phyloP scores from a whole-genome alignment of 192 early-diverging fungal species.

The Paraglomus occultum region DNA sequence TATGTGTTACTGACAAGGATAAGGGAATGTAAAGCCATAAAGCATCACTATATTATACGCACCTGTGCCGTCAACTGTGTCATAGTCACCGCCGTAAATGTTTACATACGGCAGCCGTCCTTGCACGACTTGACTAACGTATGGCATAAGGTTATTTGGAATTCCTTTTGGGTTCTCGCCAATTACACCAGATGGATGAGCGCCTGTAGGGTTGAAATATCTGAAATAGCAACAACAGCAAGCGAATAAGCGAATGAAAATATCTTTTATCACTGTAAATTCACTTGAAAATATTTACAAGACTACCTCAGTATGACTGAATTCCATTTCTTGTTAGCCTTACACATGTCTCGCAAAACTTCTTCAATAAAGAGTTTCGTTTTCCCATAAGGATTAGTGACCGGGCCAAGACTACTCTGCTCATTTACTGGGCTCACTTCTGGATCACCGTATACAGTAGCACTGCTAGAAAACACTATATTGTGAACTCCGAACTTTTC shows the following conservation, averaged over 20 bases:
- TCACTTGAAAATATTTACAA: conserved; percentile 7
- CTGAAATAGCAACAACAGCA: conserved; percentile 35
- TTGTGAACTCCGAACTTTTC: conserved; percentile 76
- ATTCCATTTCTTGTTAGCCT: conserved; percentile 60
- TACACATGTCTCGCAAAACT: conserved; percentile 73
- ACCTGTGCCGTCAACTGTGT: conserved; percentile 85
- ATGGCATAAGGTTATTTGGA: conserved; percentile 90
- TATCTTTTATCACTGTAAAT: too few species aligned
- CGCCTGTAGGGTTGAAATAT: conserved; percentile 96
- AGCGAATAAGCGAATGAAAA: too few species aligned
- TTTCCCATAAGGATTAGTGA: conserved; percentile 90
- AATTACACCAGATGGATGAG: conserved; percentile 85
- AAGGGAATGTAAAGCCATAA: not conserved
- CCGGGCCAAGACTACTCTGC: conserved; percentile 64
- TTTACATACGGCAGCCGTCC: conserved; percentile 80
- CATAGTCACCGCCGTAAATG: conserved; percentile 93
- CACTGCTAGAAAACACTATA: conserved; percentile 93
- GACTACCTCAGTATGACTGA: conserved; percentile 52
- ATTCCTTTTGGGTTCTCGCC: conserved; percentile 88
- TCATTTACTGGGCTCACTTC: conserved; percentile 70
- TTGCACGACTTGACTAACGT: conserved; percentile 80
- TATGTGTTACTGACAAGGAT: not conserved
- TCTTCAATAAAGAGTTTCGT: conserved; percentile 95
- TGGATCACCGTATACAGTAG: conserved; percentile 86
- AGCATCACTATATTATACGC: conserved; percentile 29